Evolutionary conservation across 2,329 filamentous ascomycete species (phyloP).

Genomic region (Amphichorda felina): DNA sequence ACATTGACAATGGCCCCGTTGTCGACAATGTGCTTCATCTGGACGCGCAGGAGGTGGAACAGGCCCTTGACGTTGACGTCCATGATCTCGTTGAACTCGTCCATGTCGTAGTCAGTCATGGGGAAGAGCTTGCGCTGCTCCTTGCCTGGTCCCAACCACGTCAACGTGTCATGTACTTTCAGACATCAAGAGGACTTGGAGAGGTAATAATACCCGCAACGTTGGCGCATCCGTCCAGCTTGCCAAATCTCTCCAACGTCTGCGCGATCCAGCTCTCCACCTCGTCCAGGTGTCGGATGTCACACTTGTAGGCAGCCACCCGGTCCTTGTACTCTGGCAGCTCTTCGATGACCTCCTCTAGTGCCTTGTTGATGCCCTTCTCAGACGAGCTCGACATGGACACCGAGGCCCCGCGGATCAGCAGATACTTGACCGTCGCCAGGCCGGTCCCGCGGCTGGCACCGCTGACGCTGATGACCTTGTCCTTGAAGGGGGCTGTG

Average conservation of each 20-base stretch:
- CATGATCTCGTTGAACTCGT: slow-evolving; percentile 11
- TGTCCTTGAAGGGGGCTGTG: slow-evolving; percentile 16
- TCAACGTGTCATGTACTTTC: not conserved
- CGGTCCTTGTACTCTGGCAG: slow-evolving; percentile 11
- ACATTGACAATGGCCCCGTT: slow-evolving; percentile 36
- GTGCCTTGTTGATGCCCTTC: slow-evolving; percentile 12
- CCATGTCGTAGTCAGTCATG: slow-evolving; percentile 11
- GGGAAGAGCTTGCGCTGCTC: slow-evolving; percentile 14
- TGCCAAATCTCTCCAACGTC: slow-evolving; percentile 20
- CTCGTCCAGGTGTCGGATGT: slow-evolving; percentile 17
- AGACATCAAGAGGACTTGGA: too few relatives aligned
- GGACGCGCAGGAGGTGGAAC: slow-evolving; percentile 14
- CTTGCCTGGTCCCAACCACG: slow-evolving; percentile 1
- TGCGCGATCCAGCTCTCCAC: slow-evolving; percentile 14
- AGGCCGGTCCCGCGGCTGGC: slow-evolving; percentile 46
- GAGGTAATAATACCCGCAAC: slow-evolving; percentile 24
- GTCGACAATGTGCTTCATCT: slow-evolving; percentile 21
- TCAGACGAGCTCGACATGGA: slow-evolving; percentile 16
- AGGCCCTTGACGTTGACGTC: slow-evolving; percentile 13
- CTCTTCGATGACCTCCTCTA: slow-evolving; percentile 10
- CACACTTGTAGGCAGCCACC: slow-evolving; percentile 11
- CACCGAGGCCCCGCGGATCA: slow-evolving; percentile 23
- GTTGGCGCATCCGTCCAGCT: slow-evolving; percentile 29
- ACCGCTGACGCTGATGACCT: slow-evolving; percentile 53
- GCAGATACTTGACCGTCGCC: slow-evolving; percentile 34